A percentile compares a stretch with the other conserved stretches of the same genome.
phyloP scores from a whole-genome alignment of 1,284 basidiomycete genomes.

The Cryptococcus amylolentus region DNA sequence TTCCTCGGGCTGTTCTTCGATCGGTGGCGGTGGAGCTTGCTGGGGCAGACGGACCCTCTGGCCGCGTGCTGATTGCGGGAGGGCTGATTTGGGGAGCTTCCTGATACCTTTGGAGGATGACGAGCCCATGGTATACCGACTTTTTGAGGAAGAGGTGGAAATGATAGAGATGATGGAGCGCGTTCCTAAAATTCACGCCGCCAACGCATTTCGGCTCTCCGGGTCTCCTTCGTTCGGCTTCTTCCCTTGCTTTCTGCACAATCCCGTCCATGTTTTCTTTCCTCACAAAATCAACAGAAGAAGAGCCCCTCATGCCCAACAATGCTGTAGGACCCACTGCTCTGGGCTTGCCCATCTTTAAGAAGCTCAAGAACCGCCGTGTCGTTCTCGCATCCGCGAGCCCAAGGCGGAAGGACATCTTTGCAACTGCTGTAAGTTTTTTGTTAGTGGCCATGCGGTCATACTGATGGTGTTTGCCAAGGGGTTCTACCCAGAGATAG shows the following conservation, averaged over 20 bases:
- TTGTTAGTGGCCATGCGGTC: background rate
- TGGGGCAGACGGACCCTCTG: background rate
- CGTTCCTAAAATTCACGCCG: too few relatives aligned
- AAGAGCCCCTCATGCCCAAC: constrained; percentile 7
- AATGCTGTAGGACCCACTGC: constrained; percentile 65
- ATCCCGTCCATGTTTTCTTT: background rate
- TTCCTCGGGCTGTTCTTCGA: constrained; percentile 4
- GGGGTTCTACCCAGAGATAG: constrained; percentile 81
- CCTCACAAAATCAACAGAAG: constrained; percentile 1
- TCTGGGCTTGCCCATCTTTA: constrained; percentile 64
- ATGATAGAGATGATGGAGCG: too few relatives aligned
- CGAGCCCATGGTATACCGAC: constrained; percentile 12
- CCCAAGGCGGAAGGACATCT: constrained; percentile 78
- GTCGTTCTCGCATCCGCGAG: constrained; percentile 82
- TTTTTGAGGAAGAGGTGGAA: too few relatives aligned
- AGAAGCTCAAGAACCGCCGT: constrained; percentile 65
- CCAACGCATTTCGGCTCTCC: background rate
- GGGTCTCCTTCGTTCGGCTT: too few relatives aligned
- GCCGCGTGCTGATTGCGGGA: background rate
- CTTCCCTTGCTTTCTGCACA: background rate
- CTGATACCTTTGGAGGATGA: constrained; percentile 17
- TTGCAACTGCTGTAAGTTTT: constrained; percentile 54
- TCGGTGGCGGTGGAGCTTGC: constrained; percentile 5
- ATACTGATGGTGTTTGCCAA: constrained; percentile 40
- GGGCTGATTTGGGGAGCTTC: constrained; percentile 15